Evolutionary conservation across 2,329 filamentous ascomycete genomes (phyloP).

Genomic region (Tolypocladium capitatum): DNA sequence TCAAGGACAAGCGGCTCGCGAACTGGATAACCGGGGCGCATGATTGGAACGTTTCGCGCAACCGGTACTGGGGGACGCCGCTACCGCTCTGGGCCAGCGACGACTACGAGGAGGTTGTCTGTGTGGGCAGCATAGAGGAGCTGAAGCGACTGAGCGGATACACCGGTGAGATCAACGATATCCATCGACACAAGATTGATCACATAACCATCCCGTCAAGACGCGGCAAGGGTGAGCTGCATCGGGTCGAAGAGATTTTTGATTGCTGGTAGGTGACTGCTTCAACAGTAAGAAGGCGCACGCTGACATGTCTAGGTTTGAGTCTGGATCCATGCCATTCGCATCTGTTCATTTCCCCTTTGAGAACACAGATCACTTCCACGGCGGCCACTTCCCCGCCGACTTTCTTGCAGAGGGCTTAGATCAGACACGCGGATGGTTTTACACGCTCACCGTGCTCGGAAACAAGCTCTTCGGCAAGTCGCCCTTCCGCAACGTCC

Average conservation of each 20-base stretch:
- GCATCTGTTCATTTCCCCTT: conserved; percentile 86
- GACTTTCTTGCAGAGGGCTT: conserved; percentile 91
- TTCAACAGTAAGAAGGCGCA: not conserved
- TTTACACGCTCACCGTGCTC: conserved; percentile 81
- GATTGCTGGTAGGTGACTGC: conserved; percentile 51
- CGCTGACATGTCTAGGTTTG: conserved; percentile 48
- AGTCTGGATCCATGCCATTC: conserved; percentile 93
- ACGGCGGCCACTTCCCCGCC: conserved; percentile 64
- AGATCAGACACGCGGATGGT: conserved; percentile 93
- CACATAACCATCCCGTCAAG: conserved; percentile 87
- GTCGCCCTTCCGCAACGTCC: conserved; percentile 84
- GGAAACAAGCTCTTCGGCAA: conserved; percentile 77
- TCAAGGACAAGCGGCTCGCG: conserved; percentile 82
- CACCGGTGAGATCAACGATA: conserved; percentile 65
- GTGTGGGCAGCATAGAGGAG: conserved; percentile 73
- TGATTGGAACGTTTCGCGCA: conserved; percentile 92
- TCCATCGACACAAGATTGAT: conserved; percentile 88
- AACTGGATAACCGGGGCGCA: conserved; percentile 85
- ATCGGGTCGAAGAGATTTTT: conserved; percentile 76
- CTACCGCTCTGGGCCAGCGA: conserved; percentile 87
- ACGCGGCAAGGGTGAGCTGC: conserved; percentile 68
- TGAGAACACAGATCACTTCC: conserved; percentile 68
- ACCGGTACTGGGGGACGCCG: conserved; percentile 91
- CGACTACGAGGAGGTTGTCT: conserved; percentile 75
- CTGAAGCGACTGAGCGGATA: conserved; percentile 75